Percentiles rank a stretch among this genome's conserved stretches.
Evolutionary conservation across 345 rosid species (phyloP).

Genomic region (Salix caprea): DNA sequence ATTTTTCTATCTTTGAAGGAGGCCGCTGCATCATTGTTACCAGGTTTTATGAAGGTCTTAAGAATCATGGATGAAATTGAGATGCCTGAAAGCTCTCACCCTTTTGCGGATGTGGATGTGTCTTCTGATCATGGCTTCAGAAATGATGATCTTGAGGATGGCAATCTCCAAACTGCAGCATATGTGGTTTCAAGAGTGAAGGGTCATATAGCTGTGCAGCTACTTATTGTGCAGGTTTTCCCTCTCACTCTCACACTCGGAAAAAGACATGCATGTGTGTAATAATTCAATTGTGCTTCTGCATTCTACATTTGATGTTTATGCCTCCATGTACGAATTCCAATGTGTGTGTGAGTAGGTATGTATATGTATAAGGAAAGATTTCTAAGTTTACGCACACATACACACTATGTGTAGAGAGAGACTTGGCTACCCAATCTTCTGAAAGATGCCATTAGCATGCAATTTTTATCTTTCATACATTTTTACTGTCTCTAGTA

Average conservation of each 20-base stretch:
- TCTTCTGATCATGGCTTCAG: slow-evolving; percentile 55
- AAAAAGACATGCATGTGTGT: not conserved
- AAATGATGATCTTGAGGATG: slow-evolving; percentile 61
- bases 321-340: not conserved
- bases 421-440: not conserved
- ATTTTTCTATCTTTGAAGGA: slow-evolving; percentile 63
- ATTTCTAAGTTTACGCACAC: too few relatives aligned
- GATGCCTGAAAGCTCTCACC: slow-evolving; percentile 33
- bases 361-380: too few relatives aligned
- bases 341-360: not conserved
- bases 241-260: slow-evolving; percentile 1
- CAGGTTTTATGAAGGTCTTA: slow-evolving; percentile 65
- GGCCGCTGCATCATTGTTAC: slow-evolving; percentile 56
- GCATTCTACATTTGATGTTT: not conserved
- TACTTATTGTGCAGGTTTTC: slow-evolving; percentile 65
- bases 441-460: not conserved
- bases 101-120: slow-evolving; percentile 41
- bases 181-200: slow-evolving; percentile 77
- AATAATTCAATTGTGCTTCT: not conserved
- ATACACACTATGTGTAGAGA: not conserved
- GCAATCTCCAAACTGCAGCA: slow-evolving; percentile 65
- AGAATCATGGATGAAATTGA: slow-evolving; percentile 62
- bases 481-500: not conserved
- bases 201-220: slow-evolving; percentile 73
- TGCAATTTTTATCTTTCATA: not conserved